phyloP scores from a whole-genome alignment of 1,284 basidiomycete genomes.

The Ustilago tritici region DNA sequence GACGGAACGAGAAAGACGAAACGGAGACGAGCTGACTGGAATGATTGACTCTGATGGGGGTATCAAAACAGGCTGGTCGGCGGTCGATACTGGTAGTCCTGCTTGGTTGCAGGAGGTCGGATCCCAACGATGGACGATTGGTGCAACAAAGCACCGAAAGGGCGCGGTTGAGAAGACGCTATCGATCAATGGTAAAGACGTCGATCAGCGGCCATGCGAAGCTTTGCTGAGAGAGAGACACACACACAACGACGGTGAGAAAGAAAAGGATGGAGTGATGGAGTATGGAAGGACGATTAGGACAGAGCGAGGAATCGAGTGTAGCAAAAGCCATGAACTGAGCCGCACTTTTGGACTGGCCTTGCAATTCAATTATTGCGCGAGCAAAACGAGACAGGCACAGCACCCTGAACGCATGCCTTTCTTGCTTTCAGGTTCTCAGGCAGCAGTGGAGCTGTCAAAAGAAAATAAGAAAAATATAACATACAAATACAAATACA shows the following conservation, averaged over 20 bases:
- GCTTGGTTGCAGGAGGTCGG: background rate
- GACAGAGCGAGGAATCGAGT: background rate
- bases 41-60: background rate
- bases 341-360: slow-evolving; percentile 8
- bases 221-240: background rate
- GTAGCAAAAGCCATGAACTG: background rate
- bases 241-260: slow-evolving; percentile 1
- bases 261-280: background rate
- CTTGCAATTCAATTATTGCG: background rate
- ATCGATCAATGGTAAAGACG: background rate
- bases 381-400: background rate
- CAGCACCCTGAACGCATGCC: background rate
- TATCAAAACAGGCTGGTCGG: background rate
- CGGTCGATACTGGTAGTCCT: background rate
- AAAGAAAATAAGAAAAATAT: background rate
- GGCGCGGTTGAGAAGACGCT: background rate
- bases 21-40: background rate
- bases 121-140: background rate
- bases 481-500: background rate
- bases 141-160: background rate
- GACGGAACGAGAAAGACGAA: background rate
- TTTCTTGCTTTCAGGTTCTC: background rate
- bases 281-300: background rate
- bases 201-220: background rate
- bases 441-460: slow-evolving; percentile 9